Evolutionary conservation across 1,284 basidiomycete species (phyloP).

Genomic region (Boletus sp.): DNA sequence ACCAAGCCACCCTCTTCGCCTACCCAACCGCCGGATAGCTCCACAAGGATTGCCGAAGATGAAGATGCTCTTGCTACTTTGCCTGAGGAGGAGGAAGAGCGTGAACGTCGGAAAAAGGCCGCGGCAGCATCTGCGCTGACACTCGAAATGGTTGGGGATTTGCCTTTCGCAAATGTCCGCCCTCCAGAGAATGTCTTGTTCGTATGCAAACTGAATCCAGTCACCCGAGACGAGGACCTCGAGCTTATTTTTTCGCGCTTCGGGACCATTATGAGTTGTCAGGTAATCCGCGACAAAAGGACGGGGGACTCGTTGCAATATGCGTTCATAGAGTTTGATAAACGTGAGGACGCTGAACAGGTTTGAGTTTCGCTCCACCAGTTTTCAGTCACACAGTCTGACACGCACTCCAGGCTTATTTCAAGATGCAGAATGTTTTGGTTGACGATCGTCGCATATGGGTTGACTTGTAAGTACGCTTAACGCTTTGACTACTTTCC

Average conservation of each 20-base stretch:
- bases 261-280: constrained; percentile 93
- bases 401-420: constrained; percentile 69
- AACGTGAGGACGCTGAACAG: constrained; percentile 88
- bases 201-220: constrained; percentile 97
- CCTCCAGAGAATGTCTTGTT: constrained; percentile 99
- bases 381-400: constrained; percentile 1
- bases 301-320: constrained; percentile 97
- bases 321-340: constrained; percentile 98
- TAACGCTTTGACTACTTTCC: constrained; percentile 3
- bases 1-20: constrained; percentile 75
- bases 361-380: constrained; percentile 38
- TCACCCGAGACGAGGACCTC: constrained; percentile 92
- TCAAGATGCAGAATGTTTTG: constrained; percentile 99
- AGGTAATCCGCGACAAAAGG: constrained; percentile 93
- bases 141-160: constrained; percentile 98
- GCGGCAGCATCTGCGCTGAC: constrained; percentile 92
- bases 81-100: constrained; percentile 81
- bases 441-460: constrained; percentile 99
- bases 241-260: constrained; percentile 97
- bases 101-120: constrained; percentile 74
- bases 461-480: constrained; percentile 79
- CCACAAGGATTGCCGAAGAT: constrained; percentile 86
- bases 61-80: constrained; percentile 78
- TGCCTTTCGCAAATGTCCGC: constrained; percentile 96
- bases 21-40: constrained; percentile 74